These are phyloP conservation scores for Aspergillus sp. DNA, from an alignment of 2,329 filamentous ascomycete species.

Conservation along the genomic window DNA sequence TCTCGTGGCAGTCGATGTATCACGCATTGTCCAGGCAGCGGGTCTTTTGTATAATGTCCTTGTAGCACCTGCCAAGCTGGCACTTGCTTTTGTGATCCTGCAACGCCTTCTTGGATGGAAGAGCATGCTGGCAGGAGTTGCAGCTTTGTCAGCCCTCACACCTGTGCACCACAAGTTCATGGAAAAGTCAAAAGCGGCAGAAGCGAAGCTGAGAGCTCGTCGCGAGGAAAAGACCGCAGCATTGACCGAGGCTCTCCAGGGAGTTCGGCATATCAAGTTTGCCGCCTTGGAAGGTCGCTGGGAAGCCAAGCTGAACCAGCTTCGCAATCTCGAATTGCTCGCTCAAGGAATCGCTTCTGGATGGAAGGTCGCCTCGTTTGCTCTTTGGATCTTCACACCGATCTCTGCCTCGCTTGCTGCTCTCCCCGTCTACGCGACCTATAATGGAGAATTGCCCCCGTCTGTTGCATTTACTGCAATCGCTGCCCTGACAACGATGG, in stretches of 20 bases:
- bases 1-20: conserved; percentile 70
- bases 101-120: conserved; percentile 70
- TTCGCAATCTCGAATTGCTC: conserved; percentile 49
- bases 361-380: too few species aligned
- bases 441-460: conserved; percentile 21
- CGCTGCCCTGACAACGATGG: conserved; percentile 65
- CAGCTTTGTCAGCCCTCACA: conserved; percentile 39
- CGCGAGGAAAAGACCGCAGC: conserved; percentile 71
- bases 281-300: conserved; percentile 71
- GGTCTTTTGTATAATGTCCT: conserved; percentile 63
- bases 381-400: too few species aligned
- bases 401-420: too few species aligned
- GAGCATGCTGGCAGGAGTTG: conserved; percentile 61
- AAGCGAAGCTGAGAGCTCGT: conserved; percentile 60
- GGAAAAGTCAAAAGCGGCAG: too few species aligned
- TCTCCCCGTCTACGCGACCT: too few species aligned
- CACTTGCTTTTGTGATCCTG: conserved; percentile 63
- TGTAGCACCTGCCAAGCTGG: conserved; percentile 57
- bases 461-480: conserved; percentile 75
- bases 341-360: too few species aligned
- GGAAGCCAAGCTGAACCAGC: conserved; percentile 63
- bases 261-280: conserved; percentile 82
- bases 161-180: too few species aligned
- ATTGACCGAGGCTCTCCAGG: conserved; percentile 70
- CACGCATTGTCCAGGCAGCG: conserved; percentile 65